Base-by-base conservation (phyloP, 257 asterid species). In the Solanum boliviense region DNA sequence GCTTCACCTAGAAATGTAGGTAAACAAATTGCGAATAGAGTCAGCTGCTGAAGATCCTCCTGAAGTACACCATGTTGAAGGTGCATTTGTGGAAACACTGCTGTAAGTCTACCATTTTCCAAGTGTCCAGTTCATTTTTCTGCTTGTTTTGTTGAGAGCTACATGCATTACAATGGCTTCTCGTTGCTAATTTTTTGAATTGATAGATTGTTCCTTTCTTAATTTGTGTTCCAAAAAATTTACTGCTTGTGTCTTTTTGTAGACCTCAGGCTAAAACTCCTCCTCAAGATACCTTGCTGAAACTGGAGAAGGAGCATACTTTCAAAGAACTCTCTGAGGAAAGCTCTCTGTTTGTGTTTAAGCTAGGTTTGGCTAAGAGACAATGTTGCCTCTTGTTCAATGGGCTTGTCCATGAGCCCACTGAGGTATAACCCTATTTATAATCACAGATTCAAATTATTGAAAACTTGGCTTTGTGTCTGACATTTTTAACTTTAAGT, bases 1-100 rank as follows among this genome's bases (percentile, higher is more conserved):
- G 21, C 29, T 60, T 85, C 41, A 74, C 73, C 56, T 48, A 72
- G 75, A 75, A 88, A 84, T 86, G 87, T 90, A 95, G 99, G 93
- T 97, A 87, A 96, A 95, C 94, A 96, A 94, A 89, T 91, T 96
- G 92, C 94, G 95, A 89, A 68, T 91, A 29, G 99, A 97, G 91
- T 93, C 99, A 60, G 93, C 90, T 89, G 88, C 92, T 62, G 99
- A 93, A 58, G 99, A 96, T 89, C 89, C 92, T 89, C 96, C 89
- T 84, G 98, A 96, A 91, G 89, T 89, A 86, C 95, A 95, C 94
- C 98, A 96, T 56, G 96, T 97, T 6, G 98, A 97, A 91, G 98
- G 94, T 86, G 99, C 99, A 91, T 97, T 97, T 92, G 97, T 97
- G 91, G 99, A 97, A 88, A 95, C 98, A 68, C 52, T 96, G 67